phyloP scores from a whole-genome alignment of 768 basidiomycete genomes.

The Lactifluus rugatus region DNA sequence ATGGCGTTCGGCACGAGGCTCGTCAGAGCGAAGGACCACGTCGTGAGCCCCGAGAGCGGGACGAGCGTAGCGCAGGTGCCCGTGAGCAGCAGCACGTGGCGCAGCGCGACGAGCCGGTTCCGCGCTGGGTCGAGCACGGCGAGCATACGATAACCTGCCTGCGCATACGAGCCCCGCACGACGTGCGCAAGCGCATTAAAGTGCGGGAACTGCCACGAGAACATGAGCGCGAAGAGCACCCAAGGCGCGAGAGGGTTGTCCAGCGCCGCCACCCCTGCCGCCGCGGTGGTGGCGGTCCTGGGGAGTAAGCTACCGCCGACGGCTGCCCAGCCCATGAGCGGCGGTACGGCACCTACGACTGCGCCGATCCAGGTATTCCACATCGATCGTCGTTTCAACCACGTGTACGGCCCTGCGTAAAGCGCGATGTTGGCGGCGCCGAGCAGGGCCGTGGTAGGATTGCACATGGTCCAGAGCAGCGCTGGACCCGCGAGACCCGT shows the following conservation, averaged over 20 bases:
- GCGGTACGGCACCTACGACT: conserved; percentile 86
- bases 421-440: conserved; percentile 79
- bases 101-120: conserved; percentile 77
- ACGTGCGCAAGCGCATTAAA: conserved; percentile 91
- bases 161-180: conserved; percentile 79
- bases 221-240: conserved; percentile 75
- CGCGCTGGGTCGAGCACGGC: conserved; percentile 65
- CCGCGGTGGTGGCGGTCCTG: conserved; percentile 40
- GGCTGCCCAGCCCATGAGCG: conserved; percentile 98
- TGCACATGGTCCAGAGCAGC: conserved; percentile 73
- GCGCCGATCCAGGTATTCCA: conserved; percentile 93
- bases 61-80: conserved; percentile 72
- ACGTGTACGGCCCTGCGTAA: conserved; percentile 89
- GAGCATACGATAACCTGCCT: conserved; percentile 91
- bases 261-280: too few species aligned
- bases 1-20: conserved; percentile 67
- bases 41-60: conserved; percentile 89
- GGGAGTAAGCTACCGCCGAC: conserved; percentile 75
- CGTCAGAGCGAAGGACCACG: conserved; percentile 77
- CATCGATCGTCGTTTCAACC: conserved; percentile 74
- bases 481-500: conserved; percentile 75
- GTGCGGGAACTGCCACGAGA: conserved; percentile 98
- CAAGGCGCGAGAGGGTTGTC: conserved; percentile 79
- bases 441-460: conserved; percentile 74
- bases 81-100: conserved; percentile 68